Percentiles rank a stretch among this genome's conserved stretches.
Evolutionary conservation across 2,329 filamentous ascomycete species (phyloP).

Genomic region (Metarhizium sp.): DNA sequence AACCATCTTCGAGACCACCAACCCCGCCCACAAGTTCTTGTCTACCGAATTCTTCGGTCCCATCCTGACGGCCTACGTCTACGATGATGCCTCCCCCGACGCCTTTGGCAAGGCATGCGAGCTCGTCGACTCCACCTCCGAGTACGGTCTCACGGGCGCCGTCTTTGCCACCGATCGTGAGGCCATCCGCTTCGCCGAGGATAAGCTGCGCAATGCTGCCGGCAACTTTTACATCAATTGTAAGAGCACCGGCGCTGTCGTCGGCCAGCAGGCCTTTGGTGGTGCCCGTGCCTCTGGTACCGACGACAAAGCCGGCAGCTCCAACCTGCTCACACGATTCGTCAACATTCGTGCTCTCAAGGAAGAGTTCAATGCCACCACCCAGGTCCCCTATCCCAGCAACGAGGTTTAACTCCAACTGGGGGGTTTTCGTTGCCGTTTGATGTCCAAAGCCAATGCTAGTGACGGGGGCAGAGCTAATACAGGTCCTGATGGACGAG

Average conservation of each 20-base stretch:
- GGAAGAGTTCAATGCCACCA: slow-evolving; percentile 63
- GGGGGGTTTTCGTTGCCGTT: background rate
- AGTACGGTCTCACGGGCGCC: slow-evolving; percentile 70
- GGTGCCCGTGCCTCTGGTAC: slow-evolving; percentile 60
- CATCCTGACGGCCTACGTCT: slow-evolving; percentile 64
- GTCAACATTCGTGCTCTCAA: slow-evolving; percentile 60
- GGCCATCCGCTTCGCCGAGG: slow-evolving; percentile 58
- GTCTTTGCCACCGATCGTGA: slow-evolving; percentile 64
- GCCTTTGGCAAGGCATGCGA: slow-evolving; percentile 52
- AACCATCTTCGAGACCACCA: slow-evolving; percentile 68
- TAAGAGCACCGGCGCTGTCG: slow-evolving; percentile 67
- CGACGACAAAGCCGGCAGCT: slow-evolving; percentile 64
- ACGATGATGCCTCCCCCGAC: slow-evolving; percentile 54
- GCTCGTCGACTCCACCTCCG: slow-evolving; percentile 60
- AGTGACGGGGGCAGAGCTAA: background rate
- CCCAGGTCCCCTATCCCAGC: slow-evolving; percentile 59
- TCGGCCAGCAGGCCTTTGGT: slow-evolving; percentile 65
- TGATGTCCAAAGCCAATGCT: background rate
- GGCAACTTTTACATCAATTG: slow-evolving; percentile 85
- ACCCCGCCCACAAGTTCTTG: slow-evolving; percentile 65
- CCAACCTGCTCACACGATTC: slow-evolving; percentile 54
- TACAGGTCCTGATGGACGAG: background rate
- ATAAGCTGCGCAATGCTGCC: slow-evolving; percentile 60
- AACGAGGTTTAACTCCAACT: slow-evolving; percentile 45
- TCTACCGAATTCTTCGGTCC: slow-evolving; percentile 77